Base-by-base conservation (phyloP, 2,329 filamentous ascomycete species). In the Cryphonectria carpinicola region DNA sequence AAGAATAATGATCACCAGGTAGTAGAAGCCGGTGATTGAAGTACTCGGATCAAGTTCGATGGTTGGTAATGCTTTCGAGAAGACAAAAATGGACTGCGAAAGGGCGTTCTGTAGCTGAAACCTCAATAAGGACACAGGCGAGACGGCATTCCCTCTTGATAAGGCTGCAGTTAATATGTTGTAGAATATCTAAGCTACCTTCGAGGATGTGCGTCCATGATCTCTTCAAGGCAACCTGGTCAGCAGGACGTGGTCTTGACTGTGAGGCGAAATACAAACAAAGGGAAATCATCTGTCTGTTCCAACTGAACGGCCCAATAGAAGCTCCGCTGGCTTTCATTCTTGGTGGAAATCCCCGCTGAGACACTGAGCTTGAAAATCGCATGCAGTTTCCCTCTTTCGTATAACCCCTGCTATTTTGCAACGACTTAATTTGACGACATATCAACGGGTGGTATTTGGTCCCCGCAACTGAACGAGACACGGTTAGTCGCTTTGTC, bases 331-430 rank as follows among this genome's bases (percentile, higher is more conserved):
- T 58, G 54, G 17, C 28, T 32, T 32, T 58, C 28, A 32, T 58
- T 58, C 52, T 58, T 58, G 25, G 54, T 32, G 28, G 25, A 35
- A 28, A 32, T n/a, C 11, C 11, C 54, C 25, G 54, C 54, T 32
- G 54, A 58, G 54, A 58, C 54, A 58, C 28, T 32, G 28, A 32
- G 28, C 28, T 25, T 35, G 8, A 28, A 58, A 35, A 28, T 58
- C 54, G 54, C 54, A 58, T 58, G 54, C 25, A 58, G 54, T 17
- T 58, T 32, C 54, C 54, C 54, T 58, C 54, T 58, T 58, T 58
- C 54, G 54, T 58, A 58, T 58, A 58, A 58, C 25, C 54, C 54
- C 54, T 58, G 54, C 13, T 58, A 14, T 58, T 35, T 28, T 35
- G 28, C 25, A 6, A 28, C 52, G 32, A 28, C 11, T 32, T 32